Base-by-base conservation (phyloP, 306 rosid species). In the Canavalia ensiformis region DNA sequence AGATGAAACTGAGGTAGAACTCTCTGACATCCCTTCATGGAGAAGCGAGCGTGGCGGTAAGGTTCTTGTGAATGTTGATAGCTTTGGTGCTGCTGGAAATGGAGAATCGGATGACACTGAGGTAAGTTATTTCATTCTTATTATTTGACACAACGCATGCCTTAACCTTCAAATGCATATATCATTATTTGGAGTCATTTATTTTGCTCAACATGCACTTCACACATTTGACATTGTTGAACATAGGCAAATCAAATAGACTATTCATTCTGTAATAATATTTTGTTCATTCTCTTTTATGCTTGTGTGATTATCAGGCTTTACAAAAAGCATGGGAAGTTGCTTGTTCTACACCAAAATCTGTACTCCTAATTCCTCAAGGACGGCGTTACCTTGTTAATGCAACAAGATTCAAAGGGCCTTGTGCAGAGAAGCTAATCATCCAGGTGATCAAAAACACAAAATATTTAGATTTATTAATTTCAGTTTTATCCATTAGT, bases 41-140 rank as follows among this genome's bases (percentile, higher is more conserved):
- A 90, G 65, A 60, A 94, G 94, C 13, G 90, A 92, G 73, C 97
- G 90, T 0, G 98, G 97, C 9, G 89, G 92, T 65, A 94, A 90
- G 84, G 89, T 90, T 93, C 97, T 96, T 68, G 98, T 94, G 71
- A 94, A 94, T 73, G 90, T 96, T 65, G 99, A 96, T 84, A 90
- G 97, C 89, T 91, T 93, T 59, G 94, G 91, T 25, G 97, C 99
- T 10, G 90, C 77, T 84, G 99, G 97, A 80, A 85, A 91, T 78
- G 94, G 96, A 84, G 87, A 88, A 90, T 82, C 91, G 81, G 99
- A 91, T 81, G 94, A 95, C 86, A 91, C 97, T 51, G 88, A 84
- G 98, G 99, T 88, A 68, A 86, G 68, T 68, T 59, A 59, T 39
- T 64, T 72, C 54, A n/a, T 63, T 63, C 52, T 49, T 28, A 7